Conservation (phyloP, 257 asterid genomes). For the Leptodermis oblonga region DNA sequence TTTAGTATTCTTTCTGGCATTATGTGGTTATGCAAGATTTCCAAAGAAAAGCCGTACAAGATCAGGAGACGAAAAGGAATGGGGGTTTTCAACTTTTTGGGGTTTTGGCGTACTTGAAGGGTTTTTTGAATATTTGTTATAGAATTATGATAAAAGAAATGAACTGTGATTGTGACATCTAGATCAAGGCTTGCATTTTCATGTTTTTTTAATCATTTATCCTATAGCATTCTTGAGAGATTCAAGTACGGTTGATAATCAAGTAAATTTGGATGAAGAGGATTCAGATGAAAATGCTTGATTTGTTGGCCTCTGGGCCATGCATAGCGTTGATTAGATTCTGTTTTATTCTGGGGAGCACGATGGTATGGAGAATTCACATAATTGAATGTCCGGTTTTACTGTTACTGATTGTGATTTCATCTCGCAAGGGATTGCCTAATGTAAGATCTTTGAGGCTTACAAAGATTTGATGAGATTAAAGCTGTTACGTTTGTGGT, state of each 20-base stretch:
- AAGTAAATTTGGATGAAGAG: not conserved
- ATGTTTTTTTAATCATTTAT: not conserved
- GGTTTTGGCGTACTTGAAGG: not conserved
- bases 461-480: not conserved
- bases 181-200: not conserved
- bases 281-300: not conserved
- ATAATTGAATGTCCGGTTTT: not conserved
- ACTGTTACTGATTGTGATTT: not conserved
- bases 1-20: not conserved
- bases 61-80: not conserved
- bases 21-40: not conserved
- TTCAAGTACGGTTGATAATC: not conserved
- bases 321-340: not conserved
- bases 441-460: not conserved
- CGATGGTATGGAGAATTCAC: not conserved
- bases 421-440: not conserved
- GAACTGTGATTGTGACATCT: not conserved
- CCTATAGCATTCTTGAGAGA: not conserved
- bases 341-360: not conserved
- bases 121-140: not conserved
- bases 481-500: slow-evolving; percentile 17
- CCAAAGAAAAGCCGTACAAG: too few species aligned
- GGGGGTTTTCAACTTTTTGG: not conserved
- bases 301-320: not conserved
- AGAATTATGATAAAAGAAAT: not conserved